Evolutionary conservation across 441 rosid genomes (phyloP), one percentile per base, ranked within the genome.

Genomic region (Breynia disticha): DNA sequence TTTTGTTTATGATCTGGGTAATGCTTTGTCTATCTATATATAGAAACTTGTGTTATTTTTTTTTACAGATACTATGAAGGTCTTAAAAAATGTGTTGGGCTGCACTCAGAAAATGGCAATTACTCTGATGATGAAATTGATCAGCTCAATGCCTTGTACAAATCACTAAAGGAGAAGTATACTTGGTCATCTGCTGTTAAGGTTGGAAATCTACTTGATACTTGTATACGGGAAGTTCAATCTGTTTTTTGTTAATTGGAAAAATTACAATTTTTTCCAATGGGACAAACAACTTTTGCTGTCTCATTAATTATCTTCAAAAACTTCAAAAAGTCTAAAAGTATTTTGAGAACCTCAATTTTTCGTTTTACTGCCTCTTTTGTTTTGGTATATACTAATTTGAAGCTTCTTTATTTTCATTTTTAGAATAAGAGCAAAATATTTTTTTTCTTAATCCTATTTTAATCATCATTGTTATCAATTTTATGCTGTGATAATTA

Each of bases 151-250:
- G 71, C 78, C 57, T 72, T 90, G 63, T 87, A 95, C 84, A 78
- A 80, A 66, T 87, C 91, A 18, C 83, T 90, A 53, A 74, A 73
- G 48, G 74, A 73, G 74, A 78, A 87, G 61, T 90, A 79, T 74
- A 71, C 81, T 59, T 71, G 91, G 91, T 90, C 99, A 66, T 86
- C 95, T 57, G 97, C 99, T 72, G 97, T 86, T 60, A 95, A 95
- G 97, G 99, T 95, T 69, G 63, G 57, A 44, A 63, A 14, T 53
- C 7, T 60, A 47, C 44, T 3, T 24, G 32, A 24, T 24, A 24
- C 7, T 24, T 24, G 7, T 24, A 7, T 24, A 24, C 7, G 32
- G 32, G 7, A 24, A 50, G 43, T 42, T 51, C 43, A 28, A 54
- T 39, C 43, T 13, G 43, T 39, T 39, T 39, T 20, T 13, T 6